phyloP scores from a whole-genome alignment of 2,329 filamentous ascomycete species.

The Diaporthe vexans region DNA sequence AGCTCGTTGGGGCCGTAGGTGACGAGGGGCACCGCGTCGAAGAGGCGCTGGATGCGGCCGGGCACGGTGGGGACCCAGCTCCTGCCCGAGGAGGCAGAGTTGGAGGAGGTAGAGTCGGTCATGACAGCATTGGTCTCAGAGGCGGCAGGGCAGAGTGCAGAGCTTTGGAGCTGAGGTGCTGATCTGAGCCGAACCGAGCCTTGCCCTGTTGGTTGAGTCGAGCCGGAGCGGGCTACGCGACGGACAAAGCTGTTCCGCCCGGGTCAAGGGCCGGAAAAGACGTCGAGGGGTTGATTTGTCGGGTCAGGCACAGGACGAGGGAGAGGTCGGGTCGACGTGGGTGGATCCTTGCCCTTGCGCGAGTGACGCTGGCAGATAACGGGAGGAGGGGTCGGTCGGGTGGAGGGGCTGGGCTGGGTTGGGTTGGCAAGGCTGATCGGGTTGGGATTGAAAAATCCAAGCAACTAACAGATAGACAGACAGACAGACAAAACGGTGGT shows the following conservation, averaged over 20 bases:
- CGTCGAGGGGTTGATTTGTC: neutral
- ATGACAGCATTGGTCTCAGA: slow-evolving; percentile 16
- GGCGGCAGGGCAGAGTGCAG: neutral
- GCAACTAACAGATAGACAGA: neutral
- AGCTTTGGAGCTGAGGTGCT: neutral
- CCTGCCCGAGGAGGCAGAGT: slow-evolving; percentile 37
- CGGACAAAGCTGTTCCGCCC: slow-evolving; percentile 19
- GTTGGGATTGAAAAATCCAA: neutral
- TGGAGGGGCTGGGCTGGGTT: neutral
- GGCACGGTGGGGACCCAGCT: slow-evolving; percentile 72
- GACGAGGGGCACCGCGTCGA: slow-evolving; percentile 84
- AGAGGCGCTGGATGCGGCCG: slow-evolving; percentile 82
- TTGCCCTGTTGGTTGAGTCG: neutral
- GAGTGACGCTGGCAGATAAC: slow-evolving; percentile 9
- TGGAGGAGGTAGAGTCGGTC: slow-evolving; percentile 29
- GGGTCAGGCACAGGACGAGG: neutral
- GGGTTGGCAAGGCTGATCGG: neutral
- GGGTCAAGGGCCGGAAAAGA: neutral
- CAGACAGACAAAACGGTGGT: neutral
- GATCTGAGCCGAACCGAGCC: slow-evolving; percentile 2
- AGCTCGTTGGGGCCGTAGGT: slow-evolving; percentile 83
- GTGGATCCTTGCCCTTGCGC: slow-evolving; percentile 21
- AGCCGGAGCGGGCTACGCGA: slow-evolving; percentile 18
- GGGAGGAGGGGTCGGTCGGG: neutral
- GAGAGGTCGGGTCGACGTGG: neutral